A percentile compares a stretch with the other conserved stretches of the same genome.
Conservation (phyloP, 495 filamentous ascomycete species). For the Cudoniella acicularis region DNA sequence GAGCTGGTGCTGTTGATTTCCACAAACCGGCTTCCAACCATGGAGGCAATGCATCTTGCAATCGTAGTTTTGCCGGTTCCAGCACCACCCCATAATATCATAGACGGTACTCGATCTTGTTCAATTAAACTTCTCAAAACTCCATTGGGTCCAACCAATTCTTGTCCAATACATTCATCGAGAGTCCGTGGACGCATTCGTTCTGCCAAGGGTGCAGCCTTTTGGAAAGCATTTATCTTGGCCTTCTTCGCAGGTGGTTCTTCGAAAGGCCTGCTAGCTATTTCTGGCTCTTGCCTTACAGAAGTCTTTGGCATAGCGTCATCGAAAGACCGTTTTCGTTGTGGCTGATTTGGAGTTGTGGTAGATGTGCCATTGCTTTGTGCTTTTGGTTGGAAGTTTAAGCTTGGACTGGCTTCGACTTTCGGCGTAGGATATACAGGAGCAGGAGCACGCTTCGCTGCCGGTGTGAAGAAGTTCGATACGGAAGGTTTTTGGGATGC, state of each 20-base stretch:
- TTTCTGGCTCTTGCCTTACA: conserved; percentile 19
- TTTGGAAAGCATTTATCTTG: conserved; percentile 57
- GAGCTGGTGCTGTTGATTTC: conserved; percentile 94
- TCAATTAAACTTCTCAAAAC: conserved; percentile 89
- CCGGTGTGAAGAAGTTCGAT: conserved; percentile 73
- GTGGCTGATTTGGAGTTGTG: not conserved
- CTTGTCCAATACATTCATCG: conserved; percentile 87
- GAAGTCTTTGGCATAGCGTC: conserved; percentile 22
- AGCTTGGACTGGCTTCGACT: conserved; percentile 15
- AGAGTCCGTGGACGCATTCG: conserved; percentile 84
- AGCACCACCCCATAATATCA: conserved; percentile 91
- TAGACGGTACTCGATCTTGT: conserved; percentile 79
- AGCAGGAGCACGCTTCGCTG: conserved; percentile 49
- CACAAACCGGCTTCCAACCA: conserved; percentile 78
- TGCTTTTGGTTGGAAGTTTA: conserved; percentile 13
- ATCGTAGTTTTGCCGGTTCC: conserved; percentile 98
- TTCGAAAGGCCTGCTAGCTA: conserved; percentile 3
- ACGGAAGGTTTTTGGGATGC: conserved; percentile 37
- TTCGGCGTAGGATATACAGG: conserved; percentile 32
- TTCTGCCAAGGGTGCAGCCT: conserved; percentile 82
- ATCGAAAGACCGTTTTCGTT: conserved; percentile 25
- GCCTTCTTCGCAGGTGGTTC: conserved; percentile 50
- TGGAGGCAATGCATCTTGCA: conserved; percentile 83
- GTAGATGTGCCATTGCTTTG: conserved; percentile 8
- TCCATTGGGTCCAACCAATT: conserved; percentile 79